These are phyloP conservation scores for Phoenix dactylifera DNA, from an alignment of 176 grass and related monocot species.

Conservation along the genomic window DNA sequence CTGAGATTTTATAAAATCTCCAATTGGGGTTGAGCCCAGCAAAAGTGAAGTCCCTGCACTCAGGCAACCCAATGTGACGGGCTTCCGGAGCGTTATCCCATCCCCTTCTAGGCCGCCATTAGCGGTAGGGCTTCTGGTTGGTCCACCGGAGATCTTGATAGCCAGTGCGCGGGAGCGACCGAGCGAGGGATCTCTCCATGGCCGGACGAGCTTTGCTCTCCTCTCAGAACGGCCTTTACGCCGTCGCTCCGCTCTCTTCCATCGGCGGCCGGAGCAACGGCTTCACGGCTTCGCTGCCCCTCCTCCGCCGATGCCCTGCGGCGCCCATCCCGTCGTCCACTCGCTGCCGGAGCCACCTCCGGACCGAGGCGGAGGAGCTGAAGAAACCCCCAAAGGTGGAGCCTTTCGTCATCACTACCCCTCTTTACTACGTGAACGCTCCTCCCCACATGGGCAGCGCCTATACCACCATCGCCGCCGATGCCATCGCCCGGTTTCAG, in stretches of 20 bases:
- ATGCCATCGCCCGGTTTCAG: slow-evolving; percentile 93
- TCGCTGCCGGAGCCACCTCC: slow-evolving; percentile 14
- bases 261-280: slow-evolving; percentile 11
- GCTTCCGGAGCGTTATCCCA: too few relatives aligned
- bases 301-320: slow-evolving; percentile 21
- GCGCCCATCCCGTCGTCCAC: slow-evolving; percentile 24
- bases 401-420: slow-evolving; percentile 73
- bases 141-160: too few relatives aligned
- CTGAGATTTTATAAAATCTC: too few relatives aligned
- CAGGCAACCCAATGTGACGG: too few relatives aligned
- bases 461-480: slow-evolving; percentile 93
- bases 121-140: too few relatives aligned
- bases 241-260: slow-evolving; percentile 32
- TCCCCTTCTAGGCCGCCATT: too few relatives aligned
- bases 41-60: too few relatives aligned
- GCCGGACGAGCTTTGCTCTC: slow-evolving; percentile 70
- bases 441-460: slow-evolving; percentile 98
- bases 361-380: background rate
- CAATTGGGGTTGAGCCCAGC: too few relatives aligned
- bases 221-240: slow-evolving; percentile 25
- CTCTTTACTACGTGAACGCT: slow-evolving; percentile 94
- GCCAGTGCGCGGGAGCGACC: too few relatives aligned
- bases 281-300: slow-evolving; percentile 6
- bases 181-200: slow-evolving; percentile 31
- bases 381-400: slow-evolving; percentile 1